Conservation (phyloP, 2,329 filamentous ascomycete genomes). For the Alternaria atra region DNA sequence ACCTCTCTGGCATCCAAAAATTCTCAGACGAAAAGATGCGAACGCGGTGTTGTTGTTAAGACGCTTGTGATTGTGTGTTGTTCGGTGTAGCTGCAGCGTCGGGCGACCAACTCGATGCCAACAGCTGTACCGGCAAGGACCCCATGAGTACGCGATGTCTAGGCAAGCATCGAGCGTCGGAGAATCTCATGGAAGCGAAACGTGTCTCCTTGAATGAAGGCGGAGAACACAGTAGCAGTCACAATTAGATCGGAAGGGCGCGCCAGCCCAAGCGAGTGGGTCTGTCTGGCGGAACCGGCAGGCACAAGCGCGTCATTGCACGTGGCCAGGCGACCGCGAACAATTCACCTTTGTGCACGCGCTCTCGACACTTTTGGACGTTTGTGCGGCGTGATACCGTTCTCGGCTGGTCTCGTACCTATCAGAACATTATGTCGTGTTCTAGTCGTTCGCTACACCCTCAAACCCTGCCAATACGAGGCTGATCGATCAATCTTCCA, state of each 20-base stretch:
- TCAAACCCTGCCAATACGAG: neutral
- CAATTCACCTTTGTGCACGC: conserved; percentile 29
- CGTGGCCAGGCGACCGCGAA: conserved; percentile 29
- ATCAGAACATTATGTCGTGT: conserved; percentile 5
- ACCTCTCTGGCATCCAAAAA: conserved; percentile 5
- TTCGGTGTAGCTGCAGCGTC: conserved; percentile 28
- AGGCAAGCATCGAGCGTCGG: conserved; percentile 39
- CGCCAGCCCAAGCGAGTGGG: conserved; percentile 29
- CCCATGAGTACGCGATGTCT: conserved; percentile 35
- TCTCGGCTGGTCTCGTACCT: neutral
- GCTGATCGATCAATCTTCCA: conserved; percentile 7
- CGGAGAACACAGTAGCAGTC: conserved; percentile 25
- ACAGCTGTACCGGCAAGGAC: conserved; percentile 27
- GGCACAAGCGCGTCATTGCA: conserved; percentile 20
- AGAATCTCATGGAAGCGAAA: conserved; percentile 43
- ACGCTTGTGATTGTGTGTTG: conserved; percentile 21
- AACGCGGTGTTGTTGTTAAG: conserved; percentile 9
- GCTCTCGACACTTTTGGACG: conserved; percentile 15
- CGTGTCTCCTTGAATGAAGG: conserved; percentile 36
- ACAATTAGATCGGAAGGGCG: conserved; percentile 37
- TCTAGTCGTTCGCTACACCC: neutral
- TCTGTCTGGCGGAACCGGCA: conserved; percentile 20
- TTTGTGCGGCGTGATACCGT: conserved; percentile 1
- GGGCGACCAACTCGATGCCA: conserved; percentile 33
- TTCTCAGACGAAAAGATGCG: neutral